A percentile compares a stretch with the other conserved stretches of the same genome.
phyloP scores from a whole-genome alignment of 2,329 filamentous ascomycete species.

The Sphaerulina vaccinii region DNA sequence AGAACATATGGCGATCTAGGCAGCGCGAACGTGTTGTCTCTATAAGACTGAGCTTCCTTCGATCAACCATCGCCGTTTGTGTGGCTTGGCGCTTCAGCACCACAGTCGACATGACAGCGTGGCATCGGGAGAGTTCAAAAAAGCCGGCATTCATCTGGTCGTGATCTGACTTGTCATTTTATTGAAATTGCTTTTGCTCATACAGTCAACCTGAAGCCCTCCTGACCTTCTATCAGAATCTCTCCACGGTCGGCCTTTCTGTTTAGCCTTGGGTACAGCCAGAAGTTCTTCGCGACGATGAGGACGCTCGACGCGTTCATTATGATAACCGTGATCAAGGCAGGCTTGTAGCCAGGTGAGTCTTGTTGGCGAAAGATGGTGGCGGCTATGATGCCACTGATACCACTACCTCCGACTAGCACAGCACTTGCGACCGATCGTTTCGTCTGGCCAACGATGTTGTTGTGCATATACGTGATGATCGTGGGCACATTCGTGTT shows the following conservation, averaged over 20 bases:
- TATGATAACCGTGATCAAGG: slow-evolving; percentile 11
- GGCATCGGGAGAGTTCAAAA: too few relatives aligned
- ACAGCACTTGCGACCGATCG: slow-evolving; percentile 18
- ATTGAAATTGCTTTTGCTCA: too few relatives aligned
- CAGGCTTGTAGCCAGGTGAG: slow-evolving; percentile 14
- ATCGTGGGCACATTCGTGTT: slow-evolving; percentile 71
- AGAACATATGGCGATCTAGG: too few relatives aligned
- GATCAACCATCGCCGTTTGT: too few relatives aligned
- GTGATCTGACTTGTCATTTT: too few relatives aligned
- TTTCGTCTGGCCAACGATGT: slow-evolving; percentile 50
- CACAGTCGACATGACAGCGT: too few relatives aligned
- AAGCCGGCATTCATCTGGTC: too few relatives aligned
- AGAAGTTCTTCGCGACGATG: slow-evolving; percentile 36
- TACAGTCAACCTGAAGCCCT: slow-evolving; percentile 28
- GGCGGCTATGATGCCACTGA: slow-evolving; percentile 19
- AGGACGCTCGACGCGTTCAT: slow-evolving; percentile 36
- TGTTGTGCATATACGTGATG: slow-evolving; percentile 79
- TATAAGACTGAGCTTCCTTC: too few relatives aligned
- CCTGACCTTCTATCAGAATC: slow-evolving; percentile 37
- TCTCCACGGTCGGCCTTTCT: slow-evolving; percentile 42
- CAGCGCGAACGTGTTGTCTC: too few relatives aligned
- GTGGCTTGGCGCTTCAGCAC: too few relatives aligned
- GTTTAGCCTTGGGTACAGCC: slow-evolving; percentile 39
- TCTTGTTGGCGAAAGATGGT: slow-evolving; percentile 22
- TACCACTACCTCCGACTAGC: slow-evolving; percentile 14